Conservation (phyloP, 768 basidiomycete species). For the Pleurotus platypus region DNA sequence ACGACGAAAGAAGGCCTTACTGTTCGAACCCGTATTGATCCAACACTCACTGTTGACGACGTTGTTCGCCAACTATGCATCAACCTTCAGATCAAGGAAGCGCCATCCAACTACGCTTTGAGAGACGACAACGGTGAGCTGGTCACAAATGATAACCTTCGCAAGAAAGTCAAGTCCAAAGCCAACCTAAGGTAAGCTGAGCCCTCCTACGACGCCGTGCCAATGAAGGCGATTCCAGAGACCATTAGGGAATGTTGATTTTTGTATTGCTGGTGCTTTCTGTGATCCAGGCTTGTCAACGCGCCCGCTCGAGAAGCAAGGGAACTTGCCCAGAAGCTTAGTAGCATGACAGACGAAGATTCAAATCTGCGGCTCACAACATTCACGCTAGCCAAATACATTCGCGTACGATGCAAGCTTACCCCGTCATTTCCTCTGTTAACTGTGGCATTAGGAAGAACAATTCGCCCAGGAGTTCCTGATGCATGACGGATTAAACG, state of each 20-base stretch:
- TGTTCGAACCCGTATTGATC: constrained; percentile 83
- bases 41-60: constrained; percentile 78
- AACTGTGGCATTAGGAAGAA: constrained; percentile 55
- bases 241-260: constrained; percentile 2
- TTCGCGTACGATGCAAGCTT: constrained; percentile 47
- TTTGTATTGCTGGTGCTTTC: constrained; percentile 5
- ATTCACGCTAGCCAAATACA: constrained; percentile 77
- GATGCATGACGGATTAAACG: constrained; percentile 62
- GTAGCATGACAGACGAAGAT: constrained; percentile 42
- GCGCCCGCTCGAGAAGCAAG: constrained; percentile 77
- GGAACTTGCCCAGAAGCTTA: constrained; percentile 71
- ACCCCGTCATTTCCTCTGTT: background rate
- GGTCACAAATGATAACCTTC: constrained; percentile 84
- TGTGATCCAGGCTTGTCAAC: constrained; percentile 60
- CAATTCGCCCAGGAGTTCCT: constrained; percentile 81
- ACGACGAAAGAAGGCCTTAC: constrained; percentile 71
- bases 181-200: constrained; percentile 67
- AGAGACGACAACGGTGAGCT: constrained; percentile 81
- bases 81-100: constrained; percentile 75
- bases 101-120: constrained; percentile 69
- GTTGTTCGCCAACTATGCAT: constrained; percentile 81
- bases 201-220: background rate
- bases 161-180: constrained; percentile 77
- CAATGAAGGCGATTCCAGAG: background rate
- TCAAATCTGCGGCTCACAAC: constrained; percentile 62